phyloP scores from a whole-genome alignment of 1,284 basidiomycete species.

The Pseudozyma hubeiensis region DNA sequence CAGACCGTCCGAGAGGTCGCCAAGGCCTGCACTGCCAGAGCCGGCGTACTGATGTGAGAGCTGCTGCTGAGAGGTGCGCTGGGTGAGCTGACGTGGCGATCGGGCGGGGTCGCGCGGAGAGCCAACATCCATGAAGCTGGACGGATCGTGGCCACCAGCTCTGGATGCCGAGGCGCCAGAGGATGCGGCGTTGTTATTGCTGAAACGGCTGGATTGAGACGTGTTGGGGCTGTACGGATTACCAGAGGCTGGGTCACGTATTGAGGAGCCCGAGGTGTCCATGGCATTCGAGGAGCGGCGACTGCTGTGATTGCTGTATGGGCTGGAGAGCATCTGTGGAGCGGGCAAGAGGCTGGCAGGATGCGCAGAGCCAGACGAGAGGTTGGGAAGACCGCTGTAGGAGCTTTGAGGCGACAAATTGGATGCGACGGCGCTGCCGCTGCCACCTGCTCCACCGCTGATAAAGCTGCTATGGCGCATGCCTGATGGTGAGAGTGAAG shows the following conservation, averaged over 20 bases:
- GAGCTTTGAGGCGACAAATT: conserved; percentile 24
- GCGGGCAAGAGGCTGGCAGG: conserved; percentile 35
- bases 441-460: conserved; percentile 6
- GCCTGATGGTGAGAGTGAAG: conserved; percentile 33
- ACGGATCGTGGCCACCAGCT: conserved; percentile 19
- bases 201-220: conserved; percentile 28
- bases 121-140: conserved; percentile 44
- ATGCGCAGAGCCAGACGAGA: conserved; percentile 27
- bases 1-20: conserved; percentile 39
- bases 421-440: conserved; percentile 2
- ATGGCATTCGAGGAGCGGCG: conserved; percentile 51
- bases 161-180: conserved; percentile 2
- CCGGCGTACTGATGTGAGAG: conserved; percentile 28
- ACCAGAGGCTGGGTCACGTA: conserved; percentile 20
- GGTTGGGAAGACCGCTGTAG: conserved; percentile 37
- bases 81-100: conserved; percentile 30
- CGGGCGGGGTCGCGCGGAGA: conserved; percentile 19
- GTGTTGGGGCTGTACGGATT: conserved; percentile 48
- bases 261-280: conserved; percentile 46
- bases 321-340: conserved; percentile 39
- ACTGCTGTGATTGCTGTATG: conserved; percentile 40
- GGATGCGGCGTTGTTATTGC: conserved; percentile 14
- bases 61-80: conserved; percentile 15
- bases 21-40: conserved; percentile 23
- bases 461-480: conserved; percentile 49